Evolutionary conservation across 2,329 filamentous ascomycete genomes (phyloP).

Genomic region (Aspergillus quadricinctus): DNA sequence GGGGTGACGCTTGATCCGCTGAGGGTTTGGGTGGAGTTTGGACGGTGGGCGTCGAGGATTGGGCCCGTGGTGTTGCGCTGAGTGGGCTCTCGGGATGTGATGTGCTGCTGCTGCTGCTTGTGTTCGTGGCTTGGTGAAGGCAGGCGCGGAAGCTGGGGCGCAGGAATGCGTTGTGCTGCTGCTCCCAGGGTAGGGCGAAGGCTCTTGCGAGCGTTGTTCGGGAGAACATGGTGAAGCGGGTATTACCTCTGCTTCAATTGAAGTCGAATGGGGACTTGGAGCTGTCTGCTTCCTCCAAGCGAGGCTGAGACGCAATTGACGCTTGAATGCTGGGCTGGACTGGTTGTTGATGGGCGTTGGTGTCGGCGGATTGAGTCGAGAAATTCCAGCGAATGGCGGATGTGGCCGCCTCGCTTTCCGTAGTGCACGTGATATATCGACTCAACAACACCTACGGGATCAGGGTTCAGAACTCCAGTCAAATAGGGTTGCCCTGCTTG

Average conservation of each 20-base stretch:
- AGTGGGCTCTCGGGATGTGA: constrained; percentile 27
- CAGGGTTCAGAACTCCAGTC: constrained; percentile 1
- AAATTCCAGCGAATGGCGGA: constrained; percentile 31
- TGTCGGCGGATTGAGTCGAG: constrained; percentile 17
- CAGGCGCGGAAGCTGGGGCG: constrained; percentile 32
- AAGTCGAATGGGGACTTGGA: constrained; percentile 8
- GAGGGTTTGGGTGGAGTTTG: constrained; percentile 14
- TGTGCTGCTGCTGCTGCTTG: constrained; percentile 25
- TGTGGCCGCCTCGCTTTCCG: constrained; percentile 24
- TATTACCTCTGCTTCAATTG: constrained; percentile 6
- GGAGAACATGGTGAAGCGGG: constrained; percentile 32
- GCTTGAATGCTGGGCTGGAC: constrained; percentile 2
- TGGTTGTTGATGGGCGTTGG: constrained; percentile 3
- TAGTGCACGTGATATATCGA: constrained; percentile 24
- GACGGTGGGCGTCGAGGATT: constrained; percentile 17
- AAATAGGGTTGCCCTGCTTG: not conserved
- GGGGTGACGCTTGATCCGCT: constrained; percentile 37
- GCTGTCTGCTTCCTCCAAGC: not conserved
- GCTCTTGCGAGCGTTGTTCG: constrained; percentile 29
- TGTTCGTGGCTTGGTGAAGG: constrained; percentile 37
- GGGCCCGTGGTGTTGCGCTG: constrained; percentile 22
- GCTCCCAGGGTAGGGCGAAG: constrained; percentile 25
- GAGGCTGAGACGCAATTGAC: constrained; percentile 3
- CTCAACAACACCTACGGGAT: not conserved
- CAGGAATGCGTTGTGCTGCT: constrained; percentile 16